Conservation (phyloP, 2,329 filamentous ascomycete species). For the Trichophaea hybrida region DNA sequence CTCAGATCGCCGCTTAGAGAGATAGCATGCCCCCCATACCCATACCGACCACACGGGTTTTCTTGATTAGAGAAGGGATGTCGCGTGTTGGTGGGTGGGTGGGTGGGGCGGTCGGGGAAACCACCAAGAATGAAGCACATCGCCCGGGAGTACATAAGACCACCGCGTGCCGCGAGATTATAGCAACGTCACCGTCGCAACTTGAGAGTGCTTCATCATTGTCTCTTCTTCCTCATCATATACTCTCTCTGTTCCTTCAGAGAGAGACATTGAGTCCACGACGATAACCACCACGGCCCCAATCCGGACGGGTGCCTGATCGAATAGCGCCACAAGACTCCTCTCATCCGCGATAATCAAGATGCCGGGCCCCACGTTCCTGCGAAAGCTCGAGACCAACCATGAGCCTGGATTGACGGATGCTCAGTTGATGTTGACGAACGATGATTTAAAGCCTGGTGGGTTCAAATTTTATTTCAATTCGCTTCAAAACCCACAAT, state of each 20-base stretch:
- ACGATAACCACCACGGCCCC: neutral
- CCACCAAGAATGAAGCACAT: neutral
- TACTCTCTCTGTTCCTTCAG: neutral
- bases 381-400: slow-evolving; percentile 52
- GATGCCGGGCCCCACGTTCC: slow-evolving; percentile 4
- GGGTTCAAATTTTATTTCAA: slow-evolving; percentile 8
- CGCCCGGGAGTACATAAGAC: neutral
- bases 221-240: neutral
- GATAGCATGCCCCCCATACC: neutral
- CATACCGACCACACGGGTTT: neutral
- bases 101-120: neutral
- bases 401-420: slow-evolving; percentile 62
- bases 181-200: neutral
- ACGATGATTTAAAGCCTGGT: slow-evolving; percentile 61
- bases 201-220: neutral
- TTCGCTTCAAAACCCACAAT: neutral
- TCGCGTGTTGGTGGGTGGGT: neutral
- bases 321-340: neutral
- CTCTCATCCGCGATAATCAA: neutral
- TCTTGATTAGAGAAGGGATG: neutral
- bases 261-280: neutral
- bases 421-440: slow-evolving; percentile 73
- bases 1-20: neutral
- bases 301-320: neutral
- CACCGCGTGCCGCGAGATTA: neutral